Evolutionary conservation across 352 stramenopile species (phyloP), one percentile per base, ranked within the genome.

Genomic region (Globisporangium irregulare): DNA sequence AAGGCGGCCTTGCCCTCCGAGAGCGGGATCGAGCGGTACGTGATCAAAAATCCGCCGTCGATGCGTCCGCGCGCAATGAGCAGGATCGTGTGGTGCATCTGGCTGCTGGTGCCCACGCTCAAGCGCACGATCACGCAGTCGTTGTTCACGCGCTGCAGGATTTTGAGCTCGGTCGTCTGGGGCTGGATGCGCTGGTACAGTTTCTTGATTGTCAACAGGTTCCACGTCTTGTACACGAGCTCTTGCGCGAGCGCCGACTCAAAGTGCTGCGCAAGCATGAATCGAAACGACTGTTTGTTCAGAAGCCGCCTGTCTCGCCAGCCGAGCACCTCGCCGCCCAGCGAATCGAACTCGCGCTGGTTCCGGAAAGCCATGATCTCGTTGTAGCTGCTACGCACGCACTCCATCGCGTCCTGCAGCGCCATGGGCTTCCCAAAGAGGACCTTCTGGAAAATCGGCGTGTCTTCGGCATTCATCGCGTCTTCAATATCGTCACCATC

Each of bases 191-290:
- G 75, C 0, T 71, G 78, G 54, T 92, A 92, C 4, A 80, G 32
- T 14, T 76, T 69, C 22, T 83, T 62, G 50, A 78, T 72, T 10
- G 84, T 92, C 15, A 92, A 72, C 72, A 92, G 62, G 29, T 74
- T 64, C 81, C 81, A 92, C 59, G 84, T 92, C 69, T 89, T 89
- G 68, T 88, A 78, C 68, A 92, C 79, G 29, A 92, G 72, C 48
- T 87, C 77, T 12, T 74, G 67, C 4, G 82, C 43, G 9, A 78
- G 72, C 22, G 81, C 80, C 10, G 71, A 72, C 48, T 75, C 60
- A 36, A 92, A 90, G n/a, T 64, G 48, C 64, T 92, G 80, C 53
- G 81, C 79, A 10, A 92, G 65, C 68, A 84, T 84, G 62, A 92
- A 92, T 50, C 82, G 78, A n/a, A 92, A 67, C 54, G 72, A 78